Conservation (phyloP, 2,329 filamentous ascomycete genomes). For the Fonsecaea multimorphosa region DNA sequence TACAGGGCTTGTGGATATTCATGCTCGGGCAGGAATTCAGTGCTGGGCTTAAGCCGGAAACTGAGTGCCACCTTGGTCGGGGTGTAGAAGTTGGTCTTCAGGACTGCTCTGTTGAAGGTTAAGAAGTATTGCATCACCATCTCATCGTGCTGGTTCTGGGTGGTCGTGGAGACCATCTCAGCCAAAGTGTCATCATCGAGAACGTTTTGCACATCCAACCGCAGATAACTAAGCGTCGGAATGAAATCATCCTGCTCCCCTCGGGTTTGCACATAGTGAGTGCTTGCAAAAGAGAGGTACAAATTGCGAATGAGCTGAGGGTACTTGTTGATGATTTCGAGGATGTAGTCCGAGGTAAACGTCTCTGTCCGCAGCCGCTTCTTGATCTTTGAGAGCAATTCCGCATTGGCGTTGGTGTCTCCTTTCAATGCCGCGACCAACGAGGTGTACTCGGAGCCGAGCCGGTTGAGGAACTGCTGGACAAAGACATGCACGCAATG, state of each 20-base stretch:
- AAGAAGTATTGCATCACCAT: conserved; percentile 98
- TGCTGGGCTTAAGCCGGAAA: conserved; percentile 84
- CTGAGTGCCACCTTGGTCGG: conserved; percentile 97
- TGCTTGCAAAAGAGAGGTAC: conserved; percentile 89
- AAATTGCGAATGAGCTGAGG: conserved; percentile 83
- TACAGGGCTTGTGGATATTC: conserved; percentile 95
- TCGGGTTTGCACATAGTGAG: conserved; percentile 75
- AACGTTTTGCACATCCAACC: conserved; percentile 73
- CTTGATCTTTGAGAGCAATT: conserved; percentile 92
- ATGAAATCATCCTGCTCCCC: conserved; percentile 71
- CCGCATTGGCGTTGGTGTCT: conserved; percentile 82
- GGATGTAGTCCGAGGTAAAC: conserved; percentile 96
- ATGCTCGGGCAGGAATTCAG: conserved; percentile 78
- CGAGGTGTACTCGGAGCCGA: conserved; percentile 89
- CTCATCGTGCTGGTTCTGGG: conserved; percentile 90
- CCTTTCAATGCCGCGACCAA: conserved; percentile 79
- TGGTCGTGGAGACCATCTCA: conserved; percentile 77
- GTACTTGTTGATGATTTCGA: conserved; percentile 93
- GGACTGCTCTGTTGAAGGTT: conserved; percentile 88
- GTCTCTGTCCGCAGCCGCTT: conserved; percentile 93
- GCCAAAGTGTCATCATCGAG: conserved; percentile 75
- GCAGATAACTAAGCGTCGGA: conserved; percentile 71
- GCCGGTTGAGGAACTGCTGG: conserved; percentile 95
- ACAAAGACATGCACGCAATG: conserved; percentile 98
- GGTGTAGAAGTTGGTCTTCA: conserved; percentile 98